These are phyloP conservation scores for Candida loeiensis DNA, from an alignment of 805 yeast genomes.

Conservation along the genomic window DNA sequence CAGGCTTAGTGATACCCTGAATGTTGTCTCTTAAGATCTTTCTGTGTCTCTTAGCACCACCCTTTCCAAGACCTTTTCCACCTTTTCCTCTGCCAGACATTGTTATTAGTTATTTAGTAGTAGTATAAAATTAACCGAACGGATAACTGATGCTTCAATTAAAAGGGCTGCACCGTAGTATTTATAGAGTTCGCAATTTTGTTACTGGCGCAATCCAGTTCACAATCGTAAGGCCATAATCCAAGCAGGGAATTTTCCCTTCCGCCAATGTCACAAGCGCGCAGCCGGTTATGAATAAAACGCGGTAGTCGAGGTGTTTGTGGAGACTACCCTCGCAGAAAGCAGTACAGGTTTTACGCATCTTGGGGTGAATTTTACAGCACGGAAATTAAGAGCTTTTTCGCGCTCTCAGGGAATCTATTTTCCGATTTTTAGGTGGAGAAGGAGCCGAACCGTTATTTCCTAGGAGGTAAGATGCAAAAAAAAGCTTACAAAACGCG, in stretches of 20 bases:
- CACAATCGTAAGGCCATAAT: no score
- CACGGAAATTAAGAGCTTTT: slow-evolving; percentile 7
- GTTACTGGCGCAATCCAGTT: background rate
- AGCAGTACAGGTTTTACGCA: slow-evolving; percentile 8
- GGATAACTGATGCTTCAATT: slow-evolving; percentile 3
- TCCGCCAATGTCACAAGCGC: background rate
- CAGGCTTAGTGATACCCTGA: slow-evolving; percentile 99
- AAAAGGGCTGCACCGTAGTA: background rate
- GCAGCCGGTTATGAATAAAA: background rate
- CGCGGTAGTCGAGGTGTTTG: slow-evolving; percentile 4
- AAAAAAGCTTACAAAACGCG: background rate
- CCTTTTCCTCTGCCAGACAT: slow-evolving; percentile 99
- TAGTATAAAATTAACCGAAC: slow-evolving; percentile 7
- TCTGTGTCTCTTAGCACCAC: slow-evolving; percentile 99
- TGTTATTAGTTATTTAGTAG: slow-evolving; percentile 9
- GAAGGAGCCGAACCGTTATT: background rate
- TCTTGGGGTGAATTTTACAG: slow-evolving; percentile 9
- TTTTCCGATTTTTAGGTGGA: background rate
- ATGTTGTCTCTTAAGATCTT: slow-evolving; percentile 99
- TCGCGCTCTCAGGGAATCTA: background rate
- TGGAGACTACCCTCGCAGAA: background rate
- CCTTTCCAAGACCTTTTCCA: slow-evolving; percentile 99
- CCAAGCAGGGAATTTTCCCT: background rate
- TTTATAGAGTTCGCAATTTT: slow-evolving; percentile 5
- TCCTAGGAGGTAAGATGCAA: background rate